These are phyloP conservation scores for Suillus clintonianus DNA, from an alignment of 768 basidiomycete genomes.

Conservation along the genomic window DNA sequence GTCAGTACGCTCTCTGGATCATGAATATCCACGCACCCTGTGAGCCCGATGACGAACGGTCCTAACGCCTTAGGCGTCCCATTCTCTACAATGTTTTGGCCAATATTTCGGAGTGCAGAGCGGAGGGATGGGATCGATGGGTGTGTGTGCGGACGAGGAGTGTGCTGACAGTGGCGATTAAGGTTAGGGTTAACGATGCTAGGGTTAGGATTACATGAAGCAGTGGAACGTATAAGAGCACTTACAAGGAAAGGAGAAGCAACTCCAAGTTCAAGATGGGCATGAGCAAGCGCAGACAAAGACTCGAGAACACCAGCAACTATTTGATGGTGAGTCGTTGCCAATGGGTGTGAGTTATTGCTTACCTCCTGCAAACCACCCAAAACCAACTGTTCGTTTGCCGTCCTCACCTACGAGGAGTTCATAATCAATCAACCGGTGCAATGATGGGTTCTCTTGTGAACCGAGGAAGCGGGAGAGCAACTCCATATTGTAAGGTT, in stretches of 20 bases:
- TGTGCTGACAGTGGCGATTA: conserved; percentile 41
- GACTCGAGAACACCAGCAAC: conserved; percentile 87
- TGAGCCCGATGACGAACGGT: conserved; percentile 80
- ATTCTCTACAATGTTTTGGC: conserved; percentile 50
- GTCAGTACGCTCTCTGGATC: background rate
- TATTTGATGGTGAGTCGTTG: conserved; percentile 29
- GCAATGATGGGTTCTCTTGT: conserved; percentile 22
- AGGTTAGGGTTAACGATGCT: background rate
- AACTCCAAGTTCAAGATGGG: conserved; percentile 75
- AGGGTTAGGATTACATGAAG: background rate
- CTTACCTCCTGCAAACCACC: conserved; percentile 89
- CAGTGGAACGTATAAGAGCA: conserved; percentile 4
- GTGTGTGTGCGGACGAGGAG: conserved; percentile 79
- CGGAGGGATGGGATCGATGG: conserved; percentile 57
- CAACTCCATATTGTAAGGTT: conserved; percentile 81
- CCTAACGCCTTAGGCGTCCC: conserved; percentile 67
- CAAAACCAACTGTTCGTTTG: conserved; percentile 86
- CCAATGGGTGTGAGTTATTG: background rate
- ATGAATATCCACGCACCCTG: conserved; percentile 55
- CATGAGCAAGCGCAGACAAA: conserved; percentile 74
- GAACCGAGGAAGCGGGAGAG: conserved; percentile 61
- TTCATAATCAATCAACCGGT: conserved; percentile 83
- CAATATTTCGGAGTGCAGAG: conserved; percentile 55
- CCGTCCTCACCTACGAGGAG: conserved; percentile 63
- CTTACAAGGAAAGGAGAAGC: conserved; percentile 83